Percentiles rank a stretch among this genome's conserved stretches.
These are phyloP conservation scores for Venturia aucupariae DNA, from an alignment of 2,329 filamentous ascomycete genomes.

Conservation along the genomic window DNA sequence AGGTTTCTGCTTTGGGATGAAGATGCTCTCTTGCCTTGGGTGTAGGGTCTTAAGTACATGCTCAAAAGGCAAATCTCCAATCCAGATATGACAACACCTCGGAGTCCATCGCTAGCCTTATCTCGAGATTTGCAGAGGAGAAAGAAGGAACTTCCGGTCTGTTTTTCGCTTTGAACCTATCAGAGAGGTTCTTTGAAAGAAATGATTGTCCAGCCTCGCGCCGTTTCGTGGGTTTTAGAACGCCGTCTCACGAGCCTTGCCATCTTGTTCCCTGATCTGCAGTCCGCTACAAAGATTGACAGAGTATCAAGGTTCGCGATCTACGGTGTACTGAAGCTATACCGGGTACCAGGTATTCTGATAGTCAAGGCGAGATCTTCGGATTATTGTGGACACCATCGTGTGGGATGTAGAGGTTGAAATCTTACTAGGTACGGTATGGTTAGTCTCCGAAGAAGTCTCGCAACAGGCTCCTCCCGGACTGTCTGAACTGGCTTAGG, in stretches of 20 bases:
- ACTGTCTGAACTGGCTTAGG: neutral
- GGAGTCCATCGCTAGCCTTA: neutral
- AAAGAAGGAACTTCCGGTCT: neutral
- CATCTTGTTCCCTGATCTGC: neutral
- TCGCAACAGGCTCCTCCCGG: neutral
- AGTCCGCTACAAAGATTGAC: neutral
- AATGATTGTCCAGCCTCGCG: neutral
- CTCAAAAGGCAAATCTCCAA: neutral
- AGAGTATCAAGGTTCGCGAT: neutral
- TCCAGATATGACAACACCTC: neutral
- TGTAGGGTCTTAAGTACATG: neutral
- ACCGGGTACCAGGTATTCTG: neutral
- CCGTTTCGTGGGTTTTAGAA: neutral
- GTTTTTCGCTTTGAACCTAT: neutral
- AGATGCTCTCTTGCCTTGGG: neutral
- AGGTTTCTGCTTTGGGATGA: neutral
- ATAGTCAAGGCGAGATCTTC: neutral
- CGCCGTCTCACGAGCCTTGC: neutral
- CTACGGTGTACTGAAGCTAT: neutral
- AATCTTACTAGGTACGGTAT: neutral
- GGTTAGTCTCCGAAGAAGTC: neutral
- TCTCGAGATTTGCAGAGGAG: neutral
- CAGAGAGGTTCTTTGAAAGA: neutral
- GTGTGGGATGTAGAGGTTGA: neutral
- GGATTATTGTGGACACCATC: neutral